Conservation (phyloP, 805 yeast genomes). For the Priceomyces carsonii region DNA sequence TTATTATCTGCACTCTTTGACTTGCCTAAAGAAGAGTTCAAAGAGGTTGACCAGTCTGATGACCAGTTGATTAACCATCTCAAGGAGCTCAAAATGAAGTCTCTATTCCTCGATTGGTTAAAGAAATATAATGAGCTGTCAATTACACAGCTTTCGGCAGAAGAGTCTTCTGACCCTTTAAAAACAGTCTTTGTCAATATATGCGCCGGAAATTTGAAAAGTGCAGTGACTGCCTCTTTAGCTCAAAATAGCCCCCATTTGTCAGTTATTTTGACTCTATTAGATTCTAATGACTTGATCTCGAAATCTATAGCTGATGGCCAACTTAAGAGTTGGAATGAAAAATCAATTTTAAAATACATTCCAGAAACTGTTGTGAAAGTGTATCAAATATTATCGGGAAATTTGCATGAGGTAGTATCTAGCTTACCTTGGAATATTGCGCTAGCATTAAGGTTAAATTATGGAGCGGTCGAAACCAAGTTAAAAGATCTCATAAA, state of each 20-base stretch:
- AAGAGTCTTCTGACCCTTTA: slow-evolving; percentile 36
- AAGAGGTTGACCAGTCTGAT: slow-evolving; percentile 13
- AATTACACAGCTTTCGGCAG: slow-evolving; percentile 25
- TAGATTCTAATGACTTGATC: slow-evolving; percentile 68
- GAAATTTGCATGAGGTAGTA: slow-evolving; percentile 41
- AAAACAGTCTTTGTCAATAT: slow-evolving; percentile 53
- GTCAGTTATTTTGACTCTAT: slow-evolving; percentile 64
- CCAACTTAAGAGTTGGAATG: slow-evolving; percentile 71
- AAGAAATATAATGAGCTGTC: slow-evolving; percentile 40
- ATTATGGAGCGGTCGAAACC: slow-evolving; percentile 51
- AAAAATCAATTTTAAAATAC: slow-evolving; percentile 34
- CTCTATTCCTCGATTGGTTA: slow-evolving; percentile 58
- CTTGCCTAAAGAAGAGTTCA: slow-evolving; percentile 10
- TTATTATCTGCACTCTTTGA: slow-evolving; percentile 63
- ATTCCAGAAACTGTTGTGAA: slow-evolving; percentile 59
- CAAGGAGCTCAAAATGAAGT: slow-evolving; percentile 34
- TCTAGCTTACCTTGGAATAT: slow-evolving; percentile 66
- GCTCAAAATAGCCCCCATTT: slow-evolving; percentile 67
- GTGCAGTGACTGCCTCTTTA: slow-evolving; percentile 64
- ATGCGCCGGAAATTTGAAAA: slow-evolving; percentile 55
- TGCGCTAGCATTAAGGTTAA: slow-evolving; percentile 57
- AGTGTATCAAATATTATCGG: slow-evolving; percentile 65
- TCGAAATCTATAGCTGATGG: slow-evolving; percentile 54
- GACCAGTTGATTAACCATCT: slow-evolving; percentile 15
- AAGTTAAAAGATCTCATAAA: slow-evolving; percentile 14